Evolutionary conservation across 2,329 filamentous ascomycete genomes (phyloP), one percentile per base, ranked within the genome.

Genomic region (Neurospora crassa): DNA sequence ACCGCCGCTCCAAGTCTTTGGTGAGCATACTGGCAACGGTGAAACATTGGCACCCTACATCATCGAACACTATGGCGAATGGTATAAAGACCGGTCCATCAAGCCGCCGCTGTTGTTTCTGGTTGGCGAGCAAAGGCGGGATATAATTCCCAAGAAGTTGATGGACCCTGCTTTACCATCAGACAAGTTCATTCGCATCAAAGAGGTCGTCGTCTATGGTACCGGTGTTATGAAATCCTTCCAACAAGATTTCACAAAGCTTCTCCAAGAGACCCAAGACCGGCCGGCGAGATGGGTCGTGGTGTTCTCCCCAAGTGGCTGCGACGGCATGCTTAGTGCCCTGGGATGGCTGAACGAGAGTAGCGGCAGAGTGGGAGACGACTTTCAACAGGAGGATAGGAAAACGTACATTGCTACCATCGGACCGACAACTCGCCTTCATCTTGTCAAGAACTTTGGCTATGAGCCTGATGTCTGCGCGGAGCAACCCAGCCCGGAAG

Each of bases 361-460:
- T 20, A 85, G 83, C 0, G 82, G 82, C 24, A 84, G 79, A 76
- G 81, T 78, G 24, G 77, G 77, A 42, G 75, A 74, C 40, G 77
- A 70, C 12, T 70, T 74, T 5, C 76, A 69, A 14, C 74, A 72
- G 3, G 73, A 77, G 41, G 78, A 79, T 40, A 81, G 81, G 11
- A 84, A 79, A 69, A 91, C 89, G 0, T 89, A 87, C 73, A 84
- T 98, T 73, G 93, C 91, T 16, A 96, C 94, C 0, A 99, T 99
- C 80, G 96, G 96, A 0, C 95, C 96, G 14, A 99, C 96, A 20
- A 99, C 96, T 12, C 86, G 90, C 74, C 89, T 94, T 75, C 90
- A 93, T 81, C 82, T 99, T 67, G 79, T 83, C 18, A 83, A 84
- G 24, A 85, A 84, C 1, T 93, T 93, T 79, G 87, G 82, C 0